Percentiles rank a stretch among this genome's conserved stretches.
These are phyloP conservation scores for Pseudogymnoascus sp. DNA, from an alignment of 2,329 filamentous ascomycete genomes.

Conservation along the genomic window DNA sequence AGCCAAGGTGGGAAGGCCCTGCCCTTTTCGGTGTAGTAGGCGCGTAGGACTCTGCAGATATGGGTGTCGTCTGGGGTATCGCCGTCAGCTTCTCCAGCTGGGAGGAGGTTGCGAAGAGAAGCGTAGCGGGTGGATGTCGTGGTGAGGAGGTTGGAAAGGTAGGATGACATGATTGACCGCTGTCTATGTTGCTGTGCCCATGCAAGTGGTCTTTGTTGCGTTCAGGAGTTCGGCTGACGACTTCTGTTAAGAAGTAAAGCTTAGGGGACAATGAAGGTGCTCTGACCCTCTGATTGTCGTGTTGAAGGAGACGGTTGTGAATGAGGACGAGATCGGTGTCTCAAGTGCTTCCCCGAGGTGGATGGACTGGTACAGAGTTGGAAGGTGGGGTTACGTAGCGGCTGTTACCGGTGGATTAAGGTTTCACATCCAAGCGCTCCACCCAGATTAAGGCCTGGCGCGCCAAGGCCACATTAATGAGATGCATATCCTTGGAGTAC, in stretches of 20 bases:
- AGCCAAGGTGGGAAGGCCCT: conserved; percentile 78
- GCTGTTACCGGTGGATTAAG: conserved; percentile 3
- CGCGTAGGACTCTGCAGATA: conserved; percentile 84
- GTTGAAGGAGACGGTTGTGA: not conserved
- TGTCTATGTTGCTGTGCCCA: not conserved
- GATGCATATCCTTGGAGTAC: not conserved
- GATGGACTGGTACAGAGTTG: not conserved
- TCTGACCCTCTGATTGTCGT: not conserved
- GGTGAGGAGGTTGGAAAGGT: conserved; percentile 67
- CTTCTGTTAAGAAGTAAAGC: conserved; percentile 8
- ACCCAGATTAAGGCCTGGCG: not conserved
- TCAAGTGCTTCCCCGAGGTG: conserved; percentile 6
- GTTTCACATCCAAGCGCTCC: conserved; percentile 5
- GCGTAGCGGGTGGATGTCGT: conserved; percentile 59
- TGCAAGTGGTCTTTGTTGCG: not conserved
- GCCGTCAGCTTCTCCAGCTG: conserved; percentile 58
- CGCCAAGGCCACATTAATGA: conserved; percentile 5
- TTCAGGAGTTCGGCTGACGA: not conserved
- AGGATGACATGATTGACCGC: conserved; percentile 57
- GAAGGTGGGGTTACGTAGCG: conserved; percentile 9
- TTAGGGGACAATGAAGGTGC: not conserved
- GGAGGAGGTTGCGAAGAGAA: conserved; percentile 58
- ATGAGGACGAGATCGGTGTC: not conserved
- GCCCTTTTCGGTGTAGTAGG: conserved; percentile 87
- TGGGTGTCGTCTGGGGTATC: conserved; percentile 86